phyloP scores from a whole-genome alignment of 371 early-diverging fungal species.

The Saksenaea vasiformis region DNA sequence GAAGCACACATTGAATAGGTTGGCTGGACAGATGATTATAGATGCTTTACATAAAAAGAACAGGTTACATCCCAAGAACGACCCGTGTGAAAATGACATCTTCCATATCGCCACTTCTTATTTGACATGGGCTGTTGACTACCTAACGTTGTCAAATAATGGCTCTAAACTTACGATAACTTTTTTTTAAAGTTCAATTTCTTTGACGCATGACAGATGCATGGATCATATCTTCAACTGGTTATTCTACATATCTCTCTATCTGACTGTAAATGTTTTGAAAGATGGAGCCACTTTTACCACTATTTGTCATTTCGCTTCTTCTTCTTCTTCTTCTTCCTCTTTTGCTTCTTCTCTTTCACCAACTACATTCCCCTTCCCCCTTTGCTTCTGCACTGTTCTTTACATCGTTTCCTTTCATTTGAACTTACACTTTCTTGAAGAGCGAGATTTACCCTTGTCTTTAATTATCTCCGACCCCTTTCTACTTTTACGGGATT shows the following conservation, averaged over 20 bases:
- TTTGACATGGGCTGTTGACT: not conserved
- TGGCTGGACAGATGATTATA: too few relatives aligned
- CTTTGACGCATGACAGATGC: not conserved
- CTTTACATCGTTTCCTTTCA: too few relatives aligned
- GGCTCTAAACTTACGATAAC: not conserved
- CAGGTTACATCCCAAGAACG: not conserved
- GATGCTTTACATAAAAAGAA: too few relatives aligned
- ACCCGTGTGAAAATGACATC: not conserved
- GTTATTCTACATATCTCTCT: not conserved
- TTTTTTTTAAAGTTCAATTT: not conserved
- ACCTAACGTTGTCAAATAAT: not conserved
- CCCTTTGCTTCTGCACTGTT: not conserved
- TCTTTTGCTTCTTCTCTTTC: not conserved
- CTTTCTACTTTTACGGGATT: not conserved
- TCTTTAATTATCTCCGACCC: not conserved
- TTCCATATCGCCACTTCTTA: not conserved
- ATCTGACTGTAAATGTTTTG: not conserved
- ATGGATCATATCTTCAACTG: not conserved
- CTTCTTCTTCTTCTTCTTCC: not conserved
- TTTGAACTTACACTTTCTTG: too few relatives aligned
- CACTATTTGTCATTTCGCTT: too few relatives aligned
- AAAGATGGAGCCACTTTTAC: not conserved
- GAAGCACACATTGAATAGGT: too few relatives aligned
- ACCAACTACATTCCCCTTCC: not conserved
- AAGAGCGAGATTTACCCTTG: too few relatives aligned